A percentile compares a stretch with the other conserved stretches of the same genome.
Evolutionary conservation across 2,329 filamentous ascomycete species (phyloP).

Genomic region (Didymella keratinophila): DNA sequence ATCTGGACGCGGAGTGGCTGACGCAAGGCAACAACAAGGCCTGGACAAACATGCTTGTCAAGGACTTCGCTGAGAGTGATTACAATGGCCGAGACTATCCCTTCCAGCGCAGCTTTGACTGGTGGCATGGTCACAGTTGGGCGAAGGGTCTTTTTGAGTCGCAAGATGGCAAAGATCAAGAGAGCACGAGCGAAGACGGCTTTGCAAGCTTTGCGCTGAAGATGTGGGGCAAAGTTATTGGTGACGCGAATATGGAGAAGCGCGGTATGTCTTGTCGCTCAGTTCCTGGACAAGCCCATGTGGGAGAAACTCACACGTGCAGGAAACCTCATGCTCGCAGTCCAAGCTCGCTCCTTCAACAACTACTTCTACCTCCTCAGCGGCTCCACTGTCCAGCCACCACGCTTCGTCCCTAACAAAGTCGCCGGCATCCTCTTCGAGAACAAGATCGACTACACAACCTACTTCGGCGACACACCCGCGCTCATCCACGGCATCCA

Average conservation of each 20-base stretch:
- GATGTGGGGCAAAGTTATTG: constrained; percentile 86
- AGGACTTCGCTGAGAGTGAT: constrained; percentile 87
- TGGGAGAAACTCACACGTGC: neutral
- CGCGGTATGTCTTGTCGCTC: constrained; percentile 51
- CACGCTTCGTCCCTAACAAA: constrained; percentile 82
- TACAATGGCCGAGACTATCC: constrained; percentile 70
- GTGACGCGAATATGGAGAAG: constrained; percentile 81
- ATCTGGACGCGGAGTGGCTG: constrained; percentile 80
- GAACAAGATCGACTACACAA: constrained; percentile 89
- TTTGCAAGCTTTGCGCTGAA: constrained; percentile 89
- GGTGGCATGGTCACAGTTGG: constrained; percentile 95
- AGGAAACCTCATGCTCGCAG: constrained; percentile 82
- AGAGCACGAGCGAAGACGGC: constrained; percentile 88
- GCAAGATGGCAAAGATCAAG: constrained; percentile 80
- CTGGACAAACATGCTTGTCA: constrained; percentile 83
- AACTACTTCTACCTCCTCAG: constrained; percentile 82
- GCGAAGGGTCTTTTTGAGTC: constrained; percentile 79
- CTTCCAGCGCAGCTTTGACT: constrained; percentile 85
- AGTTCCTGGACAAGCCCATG: neutral
- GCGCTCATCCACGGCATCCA: constrained; percentile 82
- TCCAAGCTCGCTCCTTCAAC: constrained; percentile 76
- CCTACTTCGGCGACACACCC: constrained; percentile 74
- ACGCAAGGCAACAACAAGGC: constrained; percentile 67
- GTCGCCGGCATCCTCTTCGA: constrained; percentile 78
- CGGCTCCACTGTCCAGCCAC: constrained; percentile 75